These are phyloP conservation scores for Citrullus mucosospermus DNA, from an alignment of 306 rosid genomes.

Conservation along the genomic window DNA sequence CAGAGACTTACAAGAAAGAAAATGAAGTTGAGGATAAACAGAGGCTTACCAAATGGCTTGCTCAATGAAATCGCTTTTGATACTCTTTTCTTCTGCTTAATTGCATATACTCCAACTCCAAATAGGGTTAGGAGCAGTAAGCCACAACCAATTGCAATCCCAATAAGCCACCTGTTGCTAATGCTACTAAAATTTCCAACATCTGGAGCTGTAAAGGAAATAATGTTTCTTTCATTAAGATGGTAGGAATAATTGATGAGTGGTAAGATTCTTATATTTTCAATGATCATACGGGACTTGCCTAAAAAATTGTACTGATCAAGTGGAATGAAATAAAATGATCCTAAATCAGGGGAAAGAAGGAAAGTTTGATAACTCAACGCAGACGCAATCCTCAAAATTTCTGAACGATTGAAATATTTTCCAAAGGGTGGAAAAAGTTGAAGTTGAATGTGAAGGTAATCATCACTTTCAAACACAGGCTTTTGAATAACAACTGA, in stretches of 20 bases:
- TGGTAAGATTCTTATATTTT: not conserved
- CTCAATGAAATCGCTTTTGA: slow-evolving; percentile 20
- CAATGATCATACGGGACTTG: slow-evolving; percentile 4
- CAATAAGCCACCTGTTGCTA: slow-evolving; percentile 28
- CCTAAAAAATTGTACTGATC: slow-evolving; percentile 18
- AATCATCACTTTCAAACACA: not conserved
- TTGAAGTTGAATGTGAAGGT: slow-evolving; percentile 26
- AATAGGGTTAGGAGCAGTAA: slow-evolving; percentile 30
- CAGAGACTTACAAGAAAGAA: not conserved
- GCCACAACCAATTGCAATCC: slow-evolving; percentile 51
- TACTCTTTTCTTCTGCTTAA: slow-evolving; percentile 36
- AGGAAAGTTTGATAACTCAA: slow-evolving; percentile 40
- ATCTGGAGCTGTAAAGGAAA: slow-evolving; percentile 4
- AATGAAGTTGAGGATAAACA: not conserved
- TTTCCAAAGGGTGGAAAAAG: slow-evolving; percentile 38
- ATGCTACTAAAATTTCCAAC: not conserved
- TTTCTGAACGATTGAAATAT: slow-evolving; percentile 30
- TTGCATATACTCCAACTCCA: slow-evolving; percentile 37
- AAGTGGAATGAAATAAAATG: slow-evolving; percentile 20
- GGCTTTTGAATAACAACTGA: slow-evolving; percentile 34
- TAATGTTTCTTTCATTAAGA: not conserved
- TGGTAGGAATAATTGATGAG: not conserved
- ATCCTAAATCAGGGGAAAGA: slow-evolving; percentile 37
- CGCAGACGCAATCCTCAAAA: slow-evolving; percentile 23
- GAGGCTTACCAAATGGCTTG: slow-evolving; percentile 25